These are phyloP conservation scores for Aureobasidium subglaciale DNA, from an alignment of 2,329 filamentous ascomycete genomes.

Conservation along the genomic window DNA sequence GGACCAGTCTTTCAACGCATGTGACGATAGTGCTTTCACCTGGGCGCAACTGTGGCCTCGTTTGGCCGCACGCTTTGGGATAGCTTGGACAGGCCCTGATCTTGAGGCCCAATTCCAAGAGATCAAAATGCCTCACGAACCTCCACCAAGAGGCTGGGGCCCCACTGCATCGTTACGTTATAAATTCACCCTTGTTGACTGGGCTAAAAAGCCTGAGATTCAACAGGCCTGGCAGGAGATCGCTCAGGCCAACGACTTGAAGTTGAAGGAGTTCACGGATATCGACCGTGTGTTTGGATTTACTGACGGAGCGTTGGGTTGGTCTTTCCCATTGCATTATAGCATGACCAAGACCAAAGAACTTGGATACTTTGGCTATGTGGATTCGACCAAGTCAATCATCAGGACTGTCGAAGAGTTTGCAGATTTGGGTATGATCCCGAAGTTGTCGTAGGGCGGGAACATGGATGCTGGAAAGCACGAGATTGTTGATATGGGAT, in stretches of 20 bases:
- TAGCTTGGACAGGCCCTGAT: not conserved
- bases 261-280: not conserved
- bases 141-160: slow-evolving; percentile 8
- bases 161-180: not conserved
- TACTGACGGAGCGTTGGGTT: not conserved
- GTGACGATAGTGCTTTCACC: slow-evolving; percentile 39
- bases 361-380: slow-evolving; percentile 41
- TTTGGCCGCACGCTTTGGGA: not conserved
- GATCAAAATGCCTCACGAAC: not conserved
- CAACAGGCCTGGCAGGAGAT: slow-evolving; percentile 35
- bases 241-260: slow-evolving; percentile 41
- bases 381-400: slow-evolving; percentile 40
- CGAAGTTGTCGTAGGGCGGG: slow-evolving; percentile 23
- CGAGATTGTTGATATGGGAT: too few relatives aligned
- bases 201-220: slow-evolving; percentile 34
- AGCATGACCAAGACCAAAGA: slow-evolving; percentile 41
- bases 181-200: slow-evolving; percentile 8
- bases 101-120: not conserved
- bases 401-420: slow-evolving; percentile 37
- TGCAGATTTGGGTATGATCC: slow-evolving; percentile 38
- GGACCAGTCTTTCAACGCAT: slow-evolving; percentile 45
- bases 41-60: slow-evolving; percentile 34
- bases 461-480: too few relatives aligned
- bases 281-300: not conserved
- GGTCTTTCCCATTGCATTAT: slow-evolving; percentile 10